These are phyloP conservation scores for Nothophoma quercina DNA, from an alignment of 2,329 filamentous ascomycete species.

Conservation along the genomic window DNA sequence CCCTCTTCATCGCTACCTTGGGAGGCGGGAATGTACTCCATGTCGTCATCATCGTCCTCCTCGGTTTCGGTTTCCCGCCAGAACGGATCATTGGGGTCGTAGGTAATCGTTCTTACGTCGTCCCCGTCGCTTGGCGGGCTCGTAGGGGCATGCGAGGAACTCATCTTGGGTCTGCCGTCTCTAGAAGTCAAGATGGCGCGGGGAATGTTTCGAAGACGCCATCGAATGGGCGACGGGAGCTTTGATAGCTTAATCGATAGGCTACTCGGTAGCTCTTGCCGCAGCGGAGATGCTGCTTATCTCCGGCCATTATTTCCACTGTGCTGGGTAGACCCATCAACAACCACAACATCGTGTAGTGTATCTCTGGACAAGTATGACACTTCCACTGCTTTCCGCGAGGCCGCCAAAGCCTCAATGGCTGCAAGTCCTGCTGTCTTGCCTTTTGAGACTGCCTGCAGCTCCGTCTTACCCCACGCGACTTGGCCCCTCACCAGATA, in stretches of 20 bases:
- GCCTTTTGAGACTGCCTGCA: too few relatives aligned
- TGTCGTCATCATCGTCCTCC: conserved; percentile 60
- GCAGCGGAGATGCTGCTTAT: conserved; percentile 5
- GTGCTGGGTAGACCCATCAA: background rate
- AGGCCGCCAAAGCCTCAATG: too few relatives aligned
- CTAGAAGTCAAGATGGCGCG: background rate
- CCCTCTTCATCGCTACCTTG: conserved; percentile 51
- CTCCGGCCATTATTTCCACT: conserved; percentile 7
- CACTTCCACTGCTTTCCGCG: too few relatives aligned
- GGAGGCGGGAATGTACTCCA: conserved; percentile 58
- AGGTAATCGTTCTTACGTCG: conserved; percentile 35
- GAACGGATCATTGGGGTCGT: conserved; percentile 45
- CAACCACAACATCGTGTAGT: background rate
- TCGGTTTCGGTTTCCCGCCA: conserved; percentile 46
- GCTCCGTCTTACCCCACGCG: background rate
- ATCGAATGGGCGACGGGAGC: conserved; percentile 10
- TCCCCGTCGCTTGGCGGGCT: conserved; percentile 37
- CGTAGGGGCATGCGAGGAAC: conserved; percentile 31
- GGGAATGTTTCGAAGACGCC: conserved; percentile 7
- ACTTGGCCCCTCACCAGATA: background rate
- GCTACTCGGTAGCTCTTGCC: conserved; percentile 9
- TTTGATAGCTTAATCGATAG: conserved; percentile 17
- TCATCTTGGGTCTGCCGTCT: conserved; percentile 28
- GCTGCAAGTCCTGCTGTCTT: too few relatives aligned
- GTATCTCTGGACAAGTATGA: background rate